Conservation (phyloP, 169 alveolate species). For the Neospora caninum region DNA sequence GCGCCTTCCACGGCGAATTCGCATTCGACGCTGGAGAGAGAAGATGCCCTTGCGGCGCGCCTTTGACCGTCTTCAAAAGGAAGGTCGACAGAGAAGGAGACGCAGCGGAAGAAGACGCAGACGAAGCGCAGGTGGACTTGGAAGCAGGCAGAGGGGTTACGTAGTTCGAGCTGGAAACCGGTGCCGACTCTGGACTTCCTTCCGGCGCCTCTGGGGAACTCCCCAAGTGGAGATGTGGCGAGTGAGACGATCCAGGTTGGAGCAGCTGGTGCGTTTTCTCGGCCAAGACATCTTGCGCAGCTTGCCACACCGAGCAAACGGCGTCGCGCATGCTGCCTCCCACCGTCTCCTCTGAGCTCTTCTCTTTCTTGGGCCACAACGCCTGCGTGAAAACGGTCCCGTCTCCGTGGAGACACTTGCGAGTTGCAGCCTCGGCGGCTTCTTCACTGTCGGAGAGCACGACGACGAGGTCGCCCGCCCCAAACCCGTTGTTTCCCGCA, state of each 20-base stretch:
- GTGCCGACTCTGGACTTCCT: too few relatives aligned
- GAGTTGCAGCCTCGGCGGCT: neutral
- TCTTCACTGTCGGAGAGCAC: slow-evolving; percentile 20
- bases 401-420: neutral
- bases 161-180: too few relatives aligned
- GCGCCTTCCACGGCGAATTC: slow-evolving; percentile 54
- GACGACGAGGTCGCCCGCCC: slow-evolving; percentile 6
- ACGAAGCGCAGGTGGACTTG: neutral
- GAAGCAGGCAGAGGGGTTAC: too few relatives aligned
- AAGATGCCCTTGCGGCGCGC: neutral
- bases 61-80: neutral
- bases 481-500: neutral
- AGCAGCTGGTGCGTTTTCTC: neutral
- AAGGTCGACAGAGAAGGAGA: slow-evolving; percentile 32
- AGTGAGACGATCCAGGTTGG: neutral
- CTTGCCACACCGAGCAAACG: slow-evolving; percentile 57
- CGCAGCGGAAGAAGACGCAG: slow-evolving; percentile 23
- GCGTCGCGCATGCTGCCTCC: slow-evolving; percentile 23
- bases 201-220: too few relatives aligned
- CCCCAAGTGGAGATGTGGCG: neutral
- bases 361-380: neutral
- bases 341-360: neutral
- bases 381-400: neutral
- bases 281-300: slow-evolving; percentile 55
- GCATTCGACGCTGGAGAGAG: neutral